phyloP scores from a whole-genome alignment of 2,329 filamentous ascomycete species.

The Ophiostoma sp. region DNA sequence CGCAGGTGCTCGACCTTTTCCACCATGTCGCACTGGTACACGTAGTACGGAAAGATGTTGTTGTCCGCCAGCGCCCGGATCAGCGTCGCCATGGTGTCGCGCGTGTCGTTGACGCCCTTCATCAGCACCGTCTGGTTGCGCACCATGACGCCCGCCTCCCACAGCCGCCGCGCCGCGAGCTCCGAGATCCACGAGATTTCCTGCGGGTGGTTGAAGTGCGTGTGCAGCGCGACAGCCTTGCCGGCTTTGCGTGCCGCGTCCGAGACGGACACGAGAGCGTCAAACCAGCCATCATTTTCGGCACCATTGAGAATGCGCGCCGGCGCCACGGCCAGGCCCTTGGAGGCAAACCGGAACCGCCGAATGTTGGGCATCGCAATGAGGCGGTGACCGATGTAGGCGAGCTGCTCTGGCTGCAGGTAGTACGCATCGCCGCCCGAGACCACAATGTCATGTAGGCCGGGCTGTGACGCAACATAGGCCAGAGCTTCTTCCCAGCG shows the following conservation, averaged over 20 bases:
- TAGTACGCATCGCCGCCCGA: conserved; percentile 60
- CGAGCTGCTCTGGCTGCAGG: conserved; percentile 47
- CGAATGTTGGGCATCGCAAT: conserved; percentile 53
- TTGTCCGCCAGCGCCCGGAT: conserved; percentile 51
- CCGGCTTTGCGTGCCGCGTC: conserved; percentile 47
- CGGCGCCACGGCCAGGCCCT: conserved; percentile 56
- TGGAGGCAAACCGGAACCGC: conserved; percentile 57
- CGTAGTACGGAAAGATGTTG: conserved; percentile 58
- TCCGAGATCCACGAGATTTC: conserved; percentile 58
- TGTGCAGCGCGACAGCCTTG: conserved; percentile 58
- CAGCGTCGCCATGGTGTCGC: conserved; percentile 47
- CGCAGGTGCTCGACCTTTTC: conserved; percentile 55
- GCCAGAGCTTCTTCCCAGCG: conserved; percentile 54
- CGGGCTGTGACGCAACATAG: conserved; percentile 48
- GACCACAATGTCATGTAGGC: conserved; percentile 54
- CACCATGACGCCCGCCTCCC: conserved; percentile 48
- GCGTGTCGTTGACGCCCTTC: conserved; percentile 53
- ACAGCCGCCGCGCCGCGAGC: conserved; percentile 46
- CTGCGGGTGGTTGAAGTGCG: conserved; percentile 59
- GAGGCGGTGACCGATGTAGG: conserved; percentile 49
- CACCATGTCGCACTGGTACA: conserved; percentile 62
- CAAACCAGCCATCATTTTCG: conserved; percentile 49
- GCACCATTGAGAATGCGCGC: conserved; percentile 41
- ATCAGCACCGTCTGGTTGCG: conserved; percentile 58
- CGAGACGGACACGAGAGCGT: conserved; percentile 47